Evolutionary conservation across 2,329 filamentous ascomycete species (phyloP).

Genomic region (Sporothrix variecibatus): DNA sequence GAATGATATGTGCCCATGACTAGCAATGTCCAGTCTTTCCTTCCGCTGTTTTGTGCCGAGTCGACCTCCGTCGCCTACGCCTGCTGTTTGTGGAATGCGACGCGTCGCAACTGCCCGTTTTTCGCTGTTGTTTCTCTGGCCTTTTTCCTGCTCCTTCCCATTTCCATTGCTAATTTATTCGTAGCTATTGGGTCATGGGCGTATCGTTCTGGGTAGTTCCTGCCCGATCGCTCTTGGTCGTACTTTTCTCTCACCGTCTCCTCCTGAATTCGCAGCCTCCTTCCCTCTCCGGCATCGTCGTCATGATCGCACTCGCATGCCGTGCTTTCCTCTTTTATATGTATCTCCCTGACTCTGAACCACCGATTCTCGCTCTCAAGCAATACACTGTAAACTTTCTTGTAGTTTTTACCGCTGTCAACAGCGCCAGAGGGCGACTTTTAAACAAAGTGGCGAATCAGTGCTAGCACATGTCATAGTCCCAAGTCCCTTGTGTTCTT

Average conservation of each 20-base stretch:
- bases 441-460: not conserved
- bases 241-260: constrained; percentile 1
- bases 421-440: not conserved
- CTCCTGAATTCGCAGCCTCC: not conserved
- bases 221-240: not conserved
- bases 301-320: not conserved
- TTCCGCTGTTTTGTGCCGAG: not conserved
- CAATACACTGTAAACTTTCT: not conserved
- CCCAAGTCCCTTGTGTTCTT: not conserved
- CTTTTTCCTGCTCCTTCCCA: not conserved
- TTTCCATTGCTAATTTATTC: constrained; percentile 15
- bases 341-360: not conserved
- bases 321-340: not conserved
- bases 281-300: constrained; percentile 16
- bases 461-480: constrained; percentile 16
- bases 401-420: not conserved
- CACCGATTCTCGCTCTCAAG: not conserved
- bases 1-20: not conserved
- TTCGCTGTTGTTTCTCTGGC: not conserved
- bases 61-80: not conserved
- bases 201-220: not conserved
- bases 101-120: not conserved
- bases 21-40: not conserved
- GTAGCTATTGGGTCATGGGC: not conserved
- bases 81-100: constrained; percentile 16